Conservation (phyloP, 371 early-diverging fungal species). For the Funneliformis caledonium region DNA sequence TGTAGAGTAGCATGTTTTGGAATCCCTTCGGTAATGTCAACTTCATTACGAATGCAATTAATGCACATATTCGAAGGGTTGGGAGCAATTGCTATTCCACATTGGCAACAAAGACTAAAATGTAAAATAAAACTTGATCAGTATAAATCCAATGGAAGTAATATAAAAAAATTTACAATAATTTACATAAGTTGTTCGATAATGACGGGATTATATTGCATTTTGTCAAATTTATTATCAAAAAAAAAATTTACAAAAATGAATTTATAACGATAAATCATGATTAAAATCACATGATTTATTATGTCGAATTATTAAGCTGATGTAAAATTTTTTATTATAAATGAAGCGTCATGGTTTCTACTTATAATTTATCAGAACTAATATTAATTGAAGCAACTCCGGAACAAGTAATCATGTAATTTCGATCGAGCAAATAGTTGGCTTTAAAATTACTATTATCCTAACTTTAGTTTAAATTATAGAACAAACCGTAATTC, state of each 20-base stretch:
- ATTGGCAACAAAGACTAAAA: constrained; percentile 89
- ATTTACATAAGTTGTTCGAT: constrained; percentile 36
- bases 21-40: constrained; percentile 97
- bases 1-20: constrained; percentile 95
- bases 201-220: constrained; percentile 36
- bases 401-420: constrained; percentile 16
- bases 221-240: background rate
- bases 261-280: background rate
- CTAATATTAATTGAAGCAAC: constrained; percentile 6
- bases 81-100: constrained; percentile 96
- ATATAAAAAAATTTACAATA: background rate
- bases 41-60: constrained; percentile 95
- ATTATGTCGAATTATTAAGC: background rate
- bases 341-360: background rate
- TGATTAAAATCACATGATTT: background rate
- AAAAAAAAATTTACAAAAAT: background rate
- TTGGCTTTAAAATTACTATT: background rate
- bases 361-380: background rate
- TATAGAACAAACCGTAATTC: constrained; percentile 22
- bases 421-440: background rate
- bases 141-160: background rate
- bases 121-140: background rate
- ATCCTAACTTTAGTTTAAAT: background rate
- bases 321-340: background rate
- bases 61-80: constrained; percentile 98